Percentiles rank a stretch among this genome's conserved stretches.
These are phyloP conservation scores for Azolla pinnata DNA, from an alignment of 75 land plant genomes.

Conservation along the genomic window DNA sequence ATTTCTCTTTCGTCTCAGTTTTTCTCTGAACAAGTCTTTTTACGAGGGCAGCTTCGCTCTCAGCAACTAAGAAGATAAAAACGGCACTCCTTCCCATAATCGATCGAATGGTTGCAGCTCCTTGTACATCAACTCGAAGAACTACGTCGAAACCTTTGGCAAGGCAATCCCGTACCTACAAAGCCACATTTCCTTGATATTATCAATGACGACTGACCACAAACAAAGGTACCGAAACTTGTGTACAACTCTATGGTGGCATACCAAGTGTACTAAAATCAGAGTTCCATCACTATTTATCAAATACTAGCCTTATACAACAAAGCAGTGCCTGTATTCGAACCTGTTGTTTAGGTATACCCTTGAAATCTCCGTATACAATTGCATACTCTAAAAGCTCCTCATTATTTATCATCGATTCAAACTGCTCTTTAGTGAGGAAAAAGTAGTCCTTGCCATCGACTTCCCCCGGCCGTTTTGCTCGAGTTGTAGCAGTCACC, in stretches of 20 bases:
- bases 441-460: constrained; percentile 89
- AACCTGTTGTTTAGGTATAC: constrained; percentile 86
- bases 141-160: constrained; percentile 73
- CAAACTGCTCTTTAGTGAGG: constrained; percentile 74
- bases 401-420: constrained; percentile 53
- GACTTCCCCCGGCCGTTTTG: constrained; percentile 71
- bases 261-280: too few species aligned
- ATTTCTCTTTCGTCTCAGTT: constrained; percentile 69
- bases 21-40: constrained; percentile 69
- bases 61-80: constrained; percentile 80
- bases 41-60: constrained; percentile 75
- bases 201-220: not conserved
- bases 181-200: not conserved
- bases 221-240: not conserved
- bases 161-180: constrained; percentile 77
- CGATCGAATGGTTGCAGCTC: constrained; percentile 72
- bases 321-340: too few species aligned
- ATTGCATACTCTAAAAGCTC: constrained; percentile 90
- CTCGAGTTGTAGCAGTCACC: constrained; percentile 82
- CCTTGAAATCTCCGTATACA: constrained; percentile 98
- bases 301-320: too few species aligned
- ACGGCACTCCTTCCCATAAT: constrained; percentile 65
- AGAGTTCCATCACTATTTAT: too few species aligned
- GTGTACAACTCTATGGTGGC: too few species aligned
- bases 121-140: constrained; percentile 87